Conservation (phyloP, 192 early-diverging fungal species). For the Coemansia sp. region DNA sequence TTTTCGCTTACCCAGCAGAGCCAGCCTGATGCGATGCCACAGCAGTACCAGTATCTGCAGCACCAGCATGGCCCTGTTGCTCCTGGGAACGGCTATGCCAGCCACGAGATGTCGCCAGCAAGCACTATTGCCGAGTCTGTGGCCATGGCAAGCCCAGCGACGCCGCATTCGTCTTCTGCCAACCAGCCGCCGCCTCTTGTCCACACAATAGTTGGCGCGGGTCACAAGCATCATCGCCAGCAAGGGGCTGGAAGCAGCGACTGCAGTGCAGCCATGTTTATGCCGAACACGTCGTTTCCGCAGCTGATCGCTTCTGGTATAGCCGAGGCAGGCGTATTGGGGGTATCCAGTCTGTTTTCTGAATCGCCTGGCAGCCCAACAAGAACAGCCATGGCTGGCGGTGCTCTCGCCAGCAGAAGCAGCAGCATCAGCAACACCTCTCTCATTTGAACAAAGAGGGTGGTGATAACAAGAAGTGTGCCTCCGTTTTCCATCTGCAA, state of each 20-base stretch:
- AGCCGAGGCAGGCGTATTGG: background rate
- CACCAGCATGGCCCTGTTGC: background rate
- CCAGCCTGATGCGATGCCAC: background rate
- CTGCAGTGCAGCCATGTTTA: constrained; percentile 1
- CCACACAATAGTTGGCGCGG: background rate
- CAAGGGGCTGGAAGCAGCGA: background rate
- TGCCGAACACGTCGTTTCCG: background rate
- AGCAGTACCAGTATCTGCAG: constrained; percentile 1
- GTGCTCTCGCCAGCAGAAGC: background rate
- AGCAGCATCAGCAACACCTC: constrained; percentile 1
- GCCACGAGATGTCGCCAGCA: constrained; percentile 14
- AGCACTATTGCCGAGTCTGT: constrained; percentile 10
- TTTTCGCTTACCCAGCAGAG: constrained; percentile 21
- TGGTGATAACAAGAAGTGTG: background rate
- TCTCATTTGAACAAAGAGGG: background rate
- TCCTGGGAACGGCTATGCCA: background rate
- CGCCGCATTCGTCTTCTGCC: background rate
- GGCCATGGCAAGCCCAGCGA: constrained; percentile 1
- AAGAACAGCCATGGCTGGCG: background rate
- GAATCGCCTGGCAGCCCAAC: constrained; percentile 3
- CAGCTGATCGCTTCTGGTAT: constrained; percentile 5
- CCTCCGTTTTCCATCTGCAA: background rate
- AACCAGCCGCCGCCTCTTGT: constrained; percentile 5
- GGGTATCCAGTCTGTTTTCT: background rate
- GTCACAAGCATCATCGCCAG: background rate